Evolutionary conservation across 2,329 filamentous ascomycete genomes (phyloP).

Genomic region (Fusarium multiceps): DNA sequence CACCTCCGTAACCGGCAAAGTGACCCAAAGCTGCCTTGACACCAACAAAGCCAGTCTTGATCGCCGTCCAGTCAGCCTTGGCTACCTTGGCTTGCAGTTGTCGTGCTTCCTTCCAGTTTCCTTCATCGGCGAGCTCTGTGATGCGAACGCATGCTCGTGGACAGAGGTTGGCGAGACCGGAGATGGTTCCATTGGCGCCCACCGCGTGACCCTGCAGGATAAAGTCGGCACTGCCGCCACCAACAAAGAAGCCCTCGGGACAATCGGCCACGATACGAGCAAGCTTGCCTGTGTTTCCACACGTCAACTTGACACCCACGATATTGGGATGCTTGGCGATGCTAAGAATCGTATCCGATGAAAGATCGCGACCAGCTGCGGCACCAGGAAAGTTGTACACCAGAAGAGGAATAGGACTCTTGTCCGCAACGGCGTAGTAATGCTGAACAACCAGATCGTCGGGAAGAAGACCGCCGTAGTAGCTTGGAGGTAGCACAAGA

Average conservation of each 20-base stretch:
- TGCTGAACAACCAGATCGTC: slow-evolving; percentile 61
- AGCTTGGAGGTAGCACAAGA: slow-evolving; percentile 80
- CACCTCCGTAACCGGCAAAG: slow-evolving; percentile 54
- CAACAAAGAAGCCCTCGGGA: slow-evolving; percentile 49
- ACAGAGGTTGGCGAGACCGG: slow-evolving; percentile 55
- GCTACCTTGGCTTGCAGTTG: slow-evolving; percentile 56
- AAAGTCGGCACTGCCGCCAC: slow-evolving; percentile 56
- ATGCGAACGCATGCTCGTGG: slow-evolving; percentile 53
- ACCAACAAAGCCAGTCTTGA: slow-evolving; percentile 61
- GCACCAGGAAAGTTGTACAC: slow-evolving; percentile 76
- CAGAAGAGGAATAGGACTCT: slow-evolving; percentile 69
- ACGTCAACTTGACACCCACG: slow-evolving; percentile 73
- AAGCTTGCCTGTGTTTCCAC: slow-evolving; percentile 73
- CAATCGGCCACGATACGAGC: slow-evolving; percentile 59
- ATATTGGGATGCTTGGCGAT: slow-evolving; percentile 68
- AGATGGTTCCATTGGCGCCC: slow-evolving; percentile 56
- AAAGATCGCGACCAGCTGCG: slow-evolving; percentile 69
- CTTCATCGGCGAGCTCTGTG: slow-evolving; percentile 50
- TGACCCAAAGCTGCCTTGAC: slow-evolving; percentile 59
- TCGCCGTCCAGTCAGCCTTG: slow-evolving; percentile 59
- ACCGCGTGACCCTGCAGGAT: slow-evolving; percentile 55
- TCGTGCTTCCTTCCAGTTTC: slow-evolving; percentile 50
- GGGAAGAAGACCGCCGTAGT: slow-evolving; percentile 77
- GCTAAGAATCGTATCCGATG: slow-evolving; percentile 67
- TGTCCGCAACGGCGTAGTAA: slow-evolving; percentile 72